A percentile compares a stretch with the other conserved stretches of the same genome.
Conservation (phyloP, 2,329 filamentous ascomycete genomes). For the Colletotrichum lupini region DNA sequence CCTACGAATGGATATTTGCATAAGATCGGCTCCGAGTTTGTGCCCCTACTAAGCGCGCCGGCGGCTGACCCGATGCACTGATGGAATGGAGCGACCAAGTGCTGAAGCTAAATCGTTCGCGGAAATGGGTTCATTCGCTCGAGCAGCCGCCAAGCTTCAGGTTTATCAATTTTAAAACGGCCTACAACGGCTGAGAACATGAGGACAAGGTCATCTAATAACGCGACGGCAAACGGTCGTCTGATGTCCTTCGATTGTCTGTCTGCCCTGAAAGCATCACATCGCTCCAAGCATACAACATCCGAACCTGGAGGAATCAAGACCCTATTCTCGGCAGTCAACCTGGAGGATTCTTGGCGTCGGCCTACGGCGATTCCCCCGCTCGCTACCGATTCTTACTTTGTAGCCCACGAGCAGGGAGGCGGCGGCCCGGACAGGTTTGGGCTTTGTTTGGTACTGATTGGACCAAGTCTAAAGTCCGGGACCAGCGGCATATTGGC, state of each 20-base stretch:
- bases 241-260: background rate
- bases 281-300: background rate
- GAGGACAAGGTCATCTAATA: background rate
- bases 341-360: constrained; percentile 6
- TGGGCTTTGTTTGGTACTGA: background rate
- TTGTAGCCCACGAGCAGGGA: background rate
- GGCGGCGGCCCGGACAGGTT: background rate
- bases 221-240: constrained; percentile 13
- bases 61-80: background rate
- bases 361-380: background rate
- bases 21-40: background rate
- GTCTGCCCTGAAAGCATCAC: background rate
- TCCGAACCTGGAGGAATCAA: background rate
- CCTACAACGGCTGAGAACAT: background rate
- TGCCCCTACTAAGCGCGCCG: background rate
- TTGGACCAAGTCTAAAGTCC: background rate
- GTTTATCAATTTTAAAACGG: background rate
- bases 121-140: background rate
- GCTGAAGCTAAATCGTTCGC: constrained; percentile 11
- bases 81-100: constrained; percentile 11
- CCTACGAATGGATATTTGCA: background rate
- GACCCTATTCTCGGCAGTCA: background rate
- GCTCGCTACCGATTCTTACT: constrained; percentile 8
- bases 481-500: constrained; percentile 25
- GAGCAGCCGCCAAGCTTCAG: constrained; percentile 8